phyloP scores from a whole-genome alignment of 768 basidiomycete genomes.

The Royoungia palumana region DNA sequence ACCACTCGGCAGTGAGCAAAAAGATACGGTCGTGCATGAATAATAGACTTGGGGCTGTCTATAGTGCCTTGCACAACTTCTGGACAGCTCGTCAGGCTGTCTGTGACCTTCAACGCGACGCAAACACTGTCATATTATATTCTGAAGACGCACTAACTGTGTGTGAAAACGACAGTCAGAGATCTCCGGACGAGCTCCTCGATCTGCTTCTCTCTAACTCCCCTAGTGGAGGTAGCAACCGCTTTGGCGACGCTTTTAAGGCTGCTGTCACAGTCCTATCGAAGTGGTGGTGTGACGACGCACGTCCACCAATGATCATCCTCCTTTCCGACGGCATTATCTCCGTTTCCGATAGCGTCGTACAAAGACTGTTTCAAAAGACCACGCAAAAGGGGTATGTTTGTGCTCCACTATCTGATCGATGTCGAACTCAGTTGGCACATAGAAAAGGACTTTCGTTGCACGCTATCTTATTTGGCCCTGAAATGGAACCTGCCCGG shows the following conservation, averaged over 20 bases:
- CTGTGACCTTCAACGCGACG: constrained; percentile 38
- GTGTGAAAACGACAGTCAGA: constrained; percentile 42
- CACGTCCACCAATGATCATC: constrained; percentile 47
- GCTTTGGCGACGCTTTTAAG: constrained; percentile 40
- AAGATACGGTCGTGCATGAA: constrained; percentile 33
- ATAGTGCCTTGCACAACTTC: constrained; percentile 49
- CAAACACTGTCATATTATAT: constrained; percentile 55
- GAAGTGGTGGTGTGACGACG: constrained; percentile 42
- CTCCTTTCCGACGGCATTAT: constrained; percentile 59
- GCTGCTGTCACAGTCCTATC: constrained; percentile 37
- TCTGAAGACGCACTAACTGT: constrained; percentile 20
- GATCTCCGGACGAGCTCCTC: constrained; percentile 44
- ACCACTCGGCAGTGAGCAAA: constrained; percentile 32
- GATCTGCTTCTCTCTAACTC: constrained; percentile 32
- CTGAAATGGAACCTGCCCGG: constrained; percentile 12
- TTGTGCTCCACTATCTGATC: background rate
- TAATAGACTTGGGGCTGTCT: constrained; percentile 58
- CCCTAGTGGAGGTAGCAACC: constrained; percentile 41
- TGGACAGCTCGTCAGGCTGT: constrained; percentile 49
- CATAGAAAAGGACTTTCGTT: constrained; percentile 52
- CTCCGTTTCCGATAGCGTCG: constrained; percentile 27
- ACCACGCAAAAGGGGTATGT: constrained; percentile 41
- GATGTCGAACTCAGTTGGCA: background rate
- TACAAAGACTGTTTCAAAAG: constrained; percentile 37
- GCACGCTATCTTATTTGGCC: constrained; percentile 55